A percentile compares a stretch with the other conserved stretches of the same genome.
These are phyloP conservation scores for Albophoma yamanashiensis DNA, from an alignment of 2,329 filamentous ascomycete species.

Conservation along the genomic window DNA sequence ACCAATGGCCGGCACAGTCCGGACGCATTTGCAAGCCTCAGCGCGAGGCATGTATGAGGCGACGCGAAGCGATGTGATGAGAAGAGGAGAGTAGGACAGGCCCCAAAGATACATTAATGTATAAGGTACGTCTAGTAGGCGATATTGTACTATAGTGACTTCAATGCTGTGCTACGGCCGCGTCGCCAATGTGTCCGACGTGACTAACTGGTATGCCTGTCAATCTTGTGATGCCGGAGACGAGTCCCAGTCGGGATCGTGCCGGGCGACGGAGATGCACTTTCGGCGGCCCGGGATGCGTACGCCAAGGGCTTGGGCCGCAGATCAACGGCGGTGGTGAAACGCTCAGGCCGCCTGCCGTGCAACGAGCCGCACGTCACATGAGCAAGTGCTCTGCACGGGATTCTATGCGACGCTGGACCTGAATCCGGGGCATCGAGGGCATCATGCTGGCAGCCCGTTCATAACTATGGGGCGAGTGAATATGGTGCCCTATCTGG, in stretches of 20 bases:
- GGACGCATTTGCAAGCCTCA: constrained; percentile 69
- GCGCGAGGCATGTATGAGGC: constrained; percentile 43
- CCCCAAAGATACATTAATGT: background rate
- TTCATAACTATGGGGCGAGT: too few relatives aligned
- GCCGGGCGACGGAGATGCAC: background rate
- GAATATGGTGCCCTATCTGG: too few relatives aligned
- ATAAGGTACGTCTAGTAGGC: background rate
- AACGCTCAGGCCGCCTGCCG: background rate
- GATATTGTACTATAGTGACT: background rate
- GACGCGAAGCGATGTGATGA: constrained; percentile 8
- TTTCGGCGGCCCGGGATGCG: too few relatives aligned
- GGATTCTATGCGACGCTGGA: too few relatives aligned
- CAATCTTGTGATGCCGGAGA: background rate
- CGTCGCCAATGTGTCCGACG: background rate
- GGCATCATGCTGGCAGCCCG: background rate
- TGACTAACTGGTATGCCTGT: background rate
- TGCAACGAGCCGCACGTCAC: background rate
- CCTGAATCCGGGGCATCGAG: background rate
- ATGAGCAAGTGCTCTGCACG: background rate
- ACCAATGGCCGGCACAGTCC: constrained; percentile 65
- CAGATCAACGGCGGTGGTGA: background rate
- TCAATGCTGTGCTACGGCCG: background rate
- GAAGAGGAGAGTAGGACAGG: background rate
- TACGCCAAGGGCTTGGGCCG: background rate
- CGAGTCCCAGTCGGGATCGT: background rate